Evolutionary conservation across 352 stramenopile genomes (phyloP), one percentile per base, ranked within the genome.

Genomic region (Blastocystis hominis): DNA sequence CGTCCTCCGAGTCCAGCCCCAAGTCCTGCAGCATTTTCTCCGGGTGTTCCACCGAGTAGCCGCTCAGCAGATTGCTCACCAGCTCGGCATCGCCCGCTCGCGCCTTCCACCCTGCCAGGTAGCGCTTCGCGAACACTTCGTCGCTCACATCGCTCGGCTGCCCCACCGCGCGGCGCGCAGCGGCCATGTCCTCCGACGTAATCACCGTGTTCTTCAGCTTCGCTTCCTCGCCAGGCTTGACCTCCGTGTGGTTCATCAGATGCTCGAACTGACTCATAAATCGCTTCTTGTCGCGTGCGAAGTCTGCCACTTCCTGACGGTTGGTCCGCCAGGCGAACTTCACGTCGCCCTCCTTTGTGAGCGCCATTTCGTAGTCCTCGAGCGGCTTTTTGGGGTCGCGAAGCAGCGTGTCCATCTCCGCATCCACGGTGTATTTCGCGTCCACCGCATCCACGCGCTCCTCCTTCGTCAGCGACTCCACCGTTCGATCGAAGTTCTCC

Each of bases 381-480:
- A 76, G 64, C 24, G 64, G 64, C 47, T 76, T 76, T n/a, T 55
- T 76, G 1, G 64, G 36, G 44, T 76, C 64, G 9, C 64, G 64
- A 10, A 40, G 13, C 42, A 76, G 2, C 47, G 36, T 20, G 47
- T 76, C 64, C 64, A 76, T 76, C 9, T 2, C 64, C n/a, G 64
- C 36, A 42, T 72, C 24, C 63, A 72, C 63, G 9, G 50, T 20
- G 42, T 44, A 42, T 2, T 44, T 15, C 10, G 36, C 10, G 24
- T 34, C 36, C 3, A 17, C 64, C 30, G 17, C 17, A 17, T 15
- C 24, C 47, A 30, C 36, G 3, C 15, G 4, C 2, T 34, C 36
- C n/a, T 4, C 47, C 55, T 20, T 34, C 0, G 55, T 20, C 55
- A 34, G 20, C 55, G 20, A 36, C 55, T 9, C 5, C 13, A 64